Evolutionary conservation across 306 rosid species (phyloP).

Genomic region (Potentilla sterilis): DNA sequence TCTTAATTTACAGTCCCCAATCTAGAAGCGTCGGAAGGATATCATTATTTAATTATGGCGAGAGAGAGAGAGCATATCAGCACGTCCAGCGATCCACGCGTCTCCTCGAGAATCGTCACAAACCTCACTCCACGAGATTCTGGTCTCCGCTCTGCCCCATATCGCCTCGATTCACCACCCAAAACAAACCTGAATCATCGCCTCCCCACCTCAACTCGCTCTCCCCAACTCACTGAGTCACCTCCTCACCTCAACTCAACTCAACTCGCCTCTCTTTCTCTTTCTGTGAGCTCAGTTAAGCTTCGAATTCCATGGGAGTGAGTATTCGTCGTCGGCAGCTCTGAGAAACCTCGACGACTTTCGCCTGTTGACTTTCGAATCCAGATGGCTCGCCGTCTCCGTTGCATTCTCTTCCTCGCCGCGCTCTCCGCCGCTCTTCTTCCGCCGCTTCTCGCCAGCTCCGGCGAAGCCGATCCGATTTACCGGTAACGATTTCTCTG

Average conservation of each 20-base stretch:
- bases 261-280: conserved; percentile 2
- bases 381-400: conserved; percentile 53
- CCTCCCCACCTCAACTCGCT: not conserved
- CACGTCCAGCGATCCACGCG: conserved; percentile 35
- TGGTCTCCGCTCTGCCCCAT: conserved; percentile 29
- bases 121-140: conserved; percentile 41
- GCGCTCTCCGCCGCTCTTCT: conserved; percentile 33
- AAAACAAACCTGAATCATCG: not conserved
- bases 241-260: not conserved
- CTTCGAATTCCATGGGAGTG: conserved; percentile 27
- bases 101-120: conserved; percentile 26
- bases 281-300: not conserved
- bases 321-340: conserved; percentile 27
- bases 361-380: conserved; percentile 50
- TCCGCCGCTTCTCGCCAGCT: conserved; percentile 44
- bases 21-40: not conserved
- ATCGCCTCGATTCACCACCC: conserved; percentile 16
- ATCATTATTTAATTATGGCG: not conserved
- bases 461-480: conserved; percentile 80
- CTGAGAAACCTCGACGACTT: conserved; percentile 35
- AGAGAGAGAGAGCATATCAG: conserved; percentile 12
- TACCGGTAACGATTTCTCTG: conserved; percentile 43
- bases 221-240: not conserved
- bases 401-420: conserved; percentile 34
- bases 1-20: not conserved